Percentiles rank a stretch among this genome's conserved stretches.
Conservation (phyloP, 2,329 filamentous ascomycete genomes). For the Stemphylium beticola region DNA sequence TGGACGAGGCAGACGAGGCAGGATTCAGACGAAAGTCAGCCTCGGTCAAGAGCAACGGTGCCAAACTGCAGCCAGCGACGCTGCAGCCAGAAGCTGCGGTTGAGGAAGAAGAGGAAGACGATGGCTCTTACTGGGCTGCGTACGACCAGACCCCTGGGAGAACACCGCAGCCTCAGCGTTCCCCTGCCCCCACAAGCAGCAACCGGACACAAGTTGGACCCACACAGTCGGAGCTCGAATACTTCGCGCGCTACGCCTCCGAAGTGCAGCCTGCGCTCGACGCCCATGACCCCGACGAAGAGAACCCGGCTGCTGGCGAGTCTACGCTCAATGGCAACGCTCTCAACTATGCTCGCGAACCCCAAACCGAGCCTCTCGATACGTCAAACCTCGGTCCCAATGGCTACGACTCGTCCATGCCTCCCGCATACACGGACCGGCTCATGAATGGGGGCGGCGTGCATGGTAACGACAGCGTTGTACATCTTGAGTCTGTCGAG, state of each 20-base stretch:
- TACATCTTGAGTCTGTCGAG: conserved; percentile 31
- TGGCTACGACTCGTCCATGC: conserved; percentile 43
- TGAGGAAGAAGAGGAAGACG: conserved; percentile 61
- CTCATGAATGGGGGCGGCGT: conserved; percentile 7
- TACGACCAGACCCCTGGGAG: conserved; percentile 68
- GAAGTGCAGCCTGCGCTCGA: conserved; percentile 82
- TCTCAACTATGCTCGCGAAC: conserved; percentile 50
- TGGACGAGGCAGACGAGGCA: conserved; percentile 67
- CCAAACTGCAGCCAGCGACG: conserved; percentile 12
- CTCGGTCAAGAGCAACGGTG: conserved; percentile 26
- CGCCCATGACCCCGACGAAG: conserved; percentile 80
- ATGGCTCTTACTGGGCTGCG: conserved; percentile 83
- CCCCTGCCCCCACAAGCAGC: conserved; percentile 63
- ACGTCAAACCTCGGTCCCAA: conserved; percentile 43
- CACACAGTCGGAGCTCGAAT: conserved; percentile 67
- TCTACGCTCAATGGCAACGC: conserved; percentile 63
- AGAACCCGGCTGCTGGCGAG: conserved; percentile 51
- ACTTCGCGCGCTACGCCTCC: conserved; percentile 76
- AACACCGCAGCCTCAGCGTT: conserved; percentile 58
- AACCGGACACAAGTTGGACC: conserved; percentile 44
- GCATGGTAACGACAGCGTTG: conserved; percentile 22
- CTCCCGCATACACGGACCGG: conserved; percentile 23
- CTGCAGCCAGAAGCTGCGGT: conserved; percentile 22
- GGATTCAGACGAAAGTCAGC: conserved; percentile 39
- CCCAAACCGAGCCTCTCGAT: conserved; percentile 53